These are phyloP conservation scores for Daldinia bambusicola DNA, from an alignment of 495 filamentous ascomycete genomes.

Conservation along the genomic window DNA sequence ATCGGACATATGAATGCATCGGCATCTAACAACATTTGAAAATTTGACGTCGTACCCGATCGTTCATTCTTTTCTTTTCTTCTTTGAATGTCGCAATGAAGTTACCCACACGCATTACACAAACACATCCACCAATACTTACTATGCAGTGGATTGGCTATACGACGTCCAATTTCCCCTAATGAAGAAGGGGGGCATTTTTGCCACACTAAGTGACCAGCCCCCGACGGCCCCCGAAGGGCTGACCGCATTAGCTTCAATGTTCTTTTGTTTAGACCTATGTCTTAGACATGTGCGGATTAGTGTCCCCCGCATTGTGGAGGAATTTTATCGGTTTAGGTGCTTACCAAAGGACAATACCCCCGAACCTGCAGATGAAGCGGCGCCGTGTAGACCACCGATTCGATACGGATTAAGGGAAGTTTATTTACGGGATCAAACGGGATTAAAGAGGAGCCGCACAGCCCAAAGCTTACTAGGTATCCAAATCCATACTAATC, in stretches of 20 bases:
- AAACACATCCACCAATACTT: background rate
- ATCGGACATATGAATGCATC: background rate
- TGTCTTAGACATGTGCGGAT: no score
- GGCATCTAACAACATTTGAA: background rate
- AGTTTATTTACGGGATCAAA: conserved; percentile 6
- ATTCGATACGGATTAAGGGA: conserved; percentile 35
- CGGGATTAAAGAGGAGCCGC: conserved; percentile 14
- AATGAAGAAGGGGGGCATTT: background rate
- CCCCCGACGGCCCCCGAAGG: background rate
- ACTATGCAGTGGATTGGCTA: background rate
- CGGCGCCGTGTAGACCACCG: conserved; percentile 4
- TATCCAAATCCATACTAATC: no score
- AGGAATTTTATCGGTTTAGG: conserved; percentile 19
- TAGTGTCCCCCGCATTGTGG: conserved; percentile 39
- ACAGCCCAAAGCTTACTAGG: background rate
- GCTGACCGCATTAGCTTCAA: conserved; percentile 29
- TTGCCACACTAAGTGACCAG: conserved; percentile 16
- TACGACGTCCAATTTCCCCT: background rate
- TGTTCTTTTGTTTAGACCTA: background rate
- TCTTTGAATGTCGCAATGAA: conserved; percentile 4
- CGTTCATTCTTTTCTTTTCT: background rate
- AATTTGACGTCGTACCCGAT: background rate
- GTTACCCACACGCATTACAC: background rate
- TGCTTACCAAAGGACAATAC: conserved; percentile 13
- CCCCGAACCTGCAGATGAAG: conserved; percentile 15